Evolutionary conservation across 345 rosid genomes (phyloP), one percentile per base, ranked within the genome.

Genomic region (Triadica sebifera): DNA sequence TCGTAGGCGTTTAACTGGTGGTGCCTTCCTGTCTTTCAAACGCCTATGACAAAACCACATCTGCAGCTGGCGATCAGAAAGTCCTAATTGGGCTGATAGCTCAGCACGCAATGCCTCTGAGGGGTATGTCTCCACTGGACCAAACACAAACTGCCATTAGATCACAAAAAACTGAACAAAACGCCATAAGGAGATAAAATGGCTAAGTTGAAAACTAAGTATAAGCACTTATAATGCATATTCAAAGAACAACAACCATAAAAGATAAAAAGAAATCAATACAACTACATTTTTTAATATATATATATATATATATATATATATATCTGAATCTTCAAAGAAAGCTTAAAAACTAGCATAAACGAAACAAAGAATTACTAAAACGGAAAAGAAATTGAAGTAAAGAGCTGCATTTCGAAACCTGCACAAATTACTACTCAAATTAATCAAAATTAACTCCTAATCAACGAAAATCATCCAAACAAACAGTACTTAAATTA

Each of bases 41-140:
- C 96, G 84, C 71, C 98, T 86, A 84, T 91, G 98, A 81, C 97
- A 94, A 67, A 94, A 94, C 98, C 98, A 94, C 98, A 94, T 94
- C 87, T 90, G 98, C 75, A 94, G 68, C 85, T 94, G 98, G 75
- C 98, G 79, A 72, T 91, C 97, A 16, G 98, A 86, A 6, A 94
- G 90, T 55, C 89, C 96, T 71, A 94, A 79, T 69, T 91, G 84
- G 53, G 69, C 86, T 45, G 98, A 91, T 20, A 94, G 88, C 82
- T 91, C 91, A 51, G 83, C 94, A 66, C 97, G 77, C 67, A 82
- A 52, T 69, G 85, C 84, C 82, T 94, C 98, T 5, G 96, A 83
- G 8, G 97, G 98, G 76, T 94, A 91, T 62, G 86, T 79, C 75
- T 91, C 94, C 80, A 75, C 96, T 94, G 82, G 67, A 72, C 57